Evolutionary conservation across 2,329 filamentous ascomycete species (phyloP), one percentile per base, ranked within the genome.

Genomic region (Lecanicillium sp.): DNA sequence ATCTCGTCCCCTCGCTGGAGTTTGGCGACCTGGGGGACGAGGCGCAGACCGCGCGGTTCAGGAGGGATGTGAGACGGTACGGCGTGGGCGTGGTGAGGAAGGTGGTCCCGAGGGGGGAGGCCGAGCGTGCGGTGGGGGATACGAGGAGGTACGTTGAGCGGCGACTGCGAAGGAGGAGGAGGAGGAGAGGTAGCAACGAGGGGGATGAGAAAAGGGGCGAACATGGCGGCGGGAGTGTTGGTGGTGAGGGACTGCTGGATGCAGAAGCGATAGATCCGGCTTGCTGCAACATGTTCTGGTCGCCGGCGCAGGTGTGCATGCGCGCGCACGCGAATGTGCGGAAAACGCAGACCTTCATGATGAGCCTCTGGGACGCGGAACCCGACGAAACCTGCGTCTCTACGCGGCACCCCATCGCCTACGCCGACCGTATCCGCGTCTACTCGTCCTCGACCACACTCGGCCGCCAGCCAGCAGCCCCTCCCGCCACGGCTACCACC

Each of bases 211-310:
- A 4, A 12, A n/a, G 14, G 26, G 26, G 26, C 7, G 7, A 29
- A 7, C 26, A 29, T 7, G 26, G 26, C 12, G 26, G 26, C n/a
- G 35, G 35, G 3, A 12, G 17, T 14, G 17, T 15, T 24, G 37
- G 8, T 24, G 37, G 33, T 10, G 15, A 15, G 7, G 7, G 7
- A 29, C 26, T 29, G 26, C 26, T 29, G 26, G 26, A 7, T 7
- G 7, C 7, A 6, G 37, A 39, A 23, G 14, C 14, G 14, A 26
- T 39, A 55, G 79, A 83, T 33, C 83, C 83, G 5, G 79, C 83
- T 2, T 86, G 85, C 44, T 86, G 83, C 64, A 83, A 87, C 63
- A 77, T 86, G 57, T 87, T 86, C 67, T 87, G 83, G 84, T 83
- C 83, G 5, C 82, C 82, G 0, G 77, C 82, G 1, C 84, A 87